Evolutionary conservation across 176 grass and related monocot genomes (phyloP).

Genomic region (Miscanthus lutarioriparius): DNA sequence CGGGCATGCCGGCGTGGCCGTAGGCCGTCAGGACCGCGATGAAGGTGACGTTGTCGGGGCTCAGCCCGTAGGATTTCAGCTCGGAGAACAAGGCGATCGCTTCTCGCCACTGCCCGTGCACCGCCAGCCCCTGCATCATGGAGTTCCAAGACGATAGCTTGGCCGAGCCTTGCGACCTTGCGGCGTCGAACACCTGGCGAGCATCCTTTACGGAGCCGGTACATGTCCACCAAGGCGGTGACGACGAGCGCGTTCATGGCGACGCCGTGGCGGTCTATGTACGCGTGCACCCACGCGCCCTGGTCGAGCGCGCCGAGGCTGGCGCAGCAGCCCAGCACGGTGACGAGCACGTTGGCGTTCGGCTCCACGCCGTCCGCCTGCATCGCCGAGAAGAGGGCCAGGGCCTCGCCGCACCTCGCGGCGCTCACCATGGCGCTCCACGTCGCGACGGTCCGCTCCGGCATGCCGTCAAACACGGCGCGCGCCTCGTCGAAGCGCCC

Average conservation of each 20-base stretch:
- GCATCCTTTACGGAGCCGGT: constrained; percentile 52
- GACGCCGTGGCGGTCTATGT: constrained; percentile 42
- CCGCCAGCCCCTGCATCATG: constrained; percentile 64
- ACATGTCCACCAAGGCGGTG: constrained; percentile 72
- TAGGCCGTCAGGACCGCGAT: constrained; percentile 59
- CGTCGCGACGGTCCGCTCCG: constrained; percentile 44
- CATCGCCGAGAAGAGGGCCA: constrained; percentile 65
- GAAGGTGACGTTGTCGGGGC: constrained; percentile 69
- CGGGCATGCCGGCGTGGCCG: constrained; percentile 51
- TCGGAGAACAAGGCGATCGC: constrained; percentile 46
- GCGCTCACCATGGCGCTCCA: constrained; percentile 78
- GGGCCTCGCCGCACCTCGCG: constrained; percentile 39
- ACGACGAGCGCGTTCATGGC: constrained; percentile 53
- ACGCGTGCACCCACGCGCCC: constrained; percentile 66
- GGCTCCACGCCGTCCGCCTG: constrained; percentile 56
- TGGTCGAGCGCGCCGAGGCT: constrained; percentile 60
- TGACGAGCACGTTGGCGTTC: constrained; percentile 63
- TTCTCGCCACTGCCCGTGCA: constrained; percentile 47
- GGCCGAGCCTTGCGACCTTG: constrained; percentile 5
- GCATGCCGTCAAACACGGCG: constrained; percentile 66
- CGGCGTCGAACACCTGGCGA: constrained; percentile 48
- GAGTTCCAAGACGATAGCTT: constrained; percentile 72
- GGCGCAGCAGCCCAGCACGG: constrained; percentile 60
- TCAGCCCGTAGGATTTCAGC: constrained; percentile 30
- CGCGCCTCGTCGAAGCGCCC: constrained; percentile 50